These are phyloP conservation scores for Andrographis paniculata DNA, from an alignment of 305 asterid genomes.

Conservation along the genomic window DNA sequence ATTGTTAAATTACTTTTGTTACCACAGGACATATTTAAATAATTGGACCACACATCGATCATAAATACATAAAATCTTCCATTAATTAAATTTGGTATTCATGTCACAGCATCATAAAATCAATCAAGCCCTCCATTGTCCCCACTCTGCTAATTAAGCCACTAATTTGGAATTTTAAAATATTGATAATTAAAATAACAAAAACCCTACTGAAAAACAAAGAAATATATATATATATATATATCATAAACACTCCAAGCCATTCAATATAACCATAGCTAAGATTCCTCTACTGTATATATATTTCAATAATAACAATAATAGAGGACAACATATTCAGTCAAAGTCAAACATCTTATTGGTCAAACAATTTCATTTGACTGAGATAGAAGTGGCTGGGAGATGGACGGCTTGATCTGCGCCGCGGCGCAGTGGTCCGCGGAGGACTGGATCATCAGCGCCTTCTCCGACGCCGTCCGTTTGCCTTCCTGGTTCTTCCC, in stretches of 20 bases:
- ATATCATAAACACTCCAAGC: too few relatives aligned
- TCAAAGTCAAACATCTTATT: constrained; percentile 14
- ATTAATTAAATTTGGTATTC: background rate
- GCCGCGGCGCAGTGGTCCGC: constrained; percentile 44
- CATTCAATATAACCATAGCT: background rate
- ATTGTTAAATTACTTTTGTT: too few relatives aligned
- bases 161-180: background rate
- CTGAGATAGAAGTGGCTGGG: constrained; percentile 79
- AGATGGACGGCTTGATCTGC: constrained; percentile 66
- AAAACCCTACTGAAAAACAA: background rate
- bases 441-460: constrained; percentile 37
- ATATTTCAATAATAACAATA: background rate
- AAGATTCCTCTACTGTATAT: background rate
- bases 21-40: too few relatives aligned
- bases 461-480: constrained; percentile 27
- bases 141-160: background rate
- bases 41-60: too few relatives aligned
- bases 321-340: background rate
- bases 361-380: constrained; percentile 61
- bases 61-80: too few relatives aligned
- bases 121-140: background rate
- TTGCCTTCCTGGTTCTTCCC: constrained; percentile 87
- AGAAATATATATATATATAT: too few relatives aligned
- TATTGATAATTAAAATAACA: too few relatives aligned
- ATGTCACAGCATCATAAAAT: too few relatives aligned